These are phyloP conservation scores for Mortierella sp. DNA, from an alignment of 371 early-diverging fungal genomes.

Conservation along the genomic window DNA sequence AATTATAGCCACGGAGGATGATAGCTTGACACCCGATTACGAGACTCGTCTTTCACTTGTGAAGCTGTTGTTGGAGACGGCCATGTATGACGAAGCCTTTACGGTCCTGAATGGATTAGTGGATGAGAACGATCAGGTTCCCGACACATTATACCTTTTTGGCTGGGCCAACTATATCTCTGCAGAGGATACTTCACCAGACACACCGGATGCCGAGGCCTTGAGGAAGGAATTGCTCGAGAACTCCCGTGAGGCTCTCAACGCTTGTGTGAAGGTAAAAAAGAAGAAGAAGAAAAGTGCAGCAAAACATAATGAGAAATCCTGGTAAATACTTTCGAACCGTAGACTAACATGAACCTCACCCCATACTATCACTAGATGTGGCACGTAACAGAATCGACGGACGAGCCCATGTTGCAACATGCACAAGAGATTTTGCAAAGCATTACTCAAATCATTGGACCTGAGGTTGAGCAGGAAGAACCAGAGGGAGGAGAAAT, in stretches of 20 bases:
- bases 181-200: slow-evolving; percentile 66
- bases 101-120: slow-evolving; percentile 81
- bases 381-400: slow-evolving; percentile 64
- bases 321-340: no score
- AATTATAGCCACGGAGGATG: slow-evolving; percentile 33
- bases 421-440: slow-evolving; percentile 75
- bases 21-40: slow-evolving; percentile 80
- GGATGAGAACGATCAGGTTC: slow-evolving; percentile 90
- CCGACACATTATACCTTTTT: slow-evolving; percentile 94
- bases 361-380: slow-evolving; percentile 56
- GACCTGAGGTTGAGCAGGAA: slow-evolving; percentile 55
- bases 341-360: no score
- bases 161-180: slow-evolving; percentile 91
- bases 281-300: background rate
- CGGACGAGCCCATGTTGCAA: slow-evolving; percentile 75
- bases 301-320: background rate
- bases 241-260: slow-evolving; percentile 83
- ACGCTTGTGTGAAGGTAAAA: slow-evolving; percentile 74
- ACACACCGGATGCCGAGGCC: slow-evolving; percentile 57
- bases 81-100: slow-evolving; percentile 81
- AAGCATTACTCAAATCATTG: slow-evolving; percentile 62
- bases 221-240: slow-evolving; percentile 66
- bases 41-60: slow-evolving; percentile 80
- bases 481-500: slow-evolving; percentile 49
- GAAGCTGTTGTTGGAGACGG: slow-evolving; percentile 86